Evolutionary conservation across 768 basidiomycete genomes (phyloP).

Genomic region (Atractiella rhizophila): DNA sequence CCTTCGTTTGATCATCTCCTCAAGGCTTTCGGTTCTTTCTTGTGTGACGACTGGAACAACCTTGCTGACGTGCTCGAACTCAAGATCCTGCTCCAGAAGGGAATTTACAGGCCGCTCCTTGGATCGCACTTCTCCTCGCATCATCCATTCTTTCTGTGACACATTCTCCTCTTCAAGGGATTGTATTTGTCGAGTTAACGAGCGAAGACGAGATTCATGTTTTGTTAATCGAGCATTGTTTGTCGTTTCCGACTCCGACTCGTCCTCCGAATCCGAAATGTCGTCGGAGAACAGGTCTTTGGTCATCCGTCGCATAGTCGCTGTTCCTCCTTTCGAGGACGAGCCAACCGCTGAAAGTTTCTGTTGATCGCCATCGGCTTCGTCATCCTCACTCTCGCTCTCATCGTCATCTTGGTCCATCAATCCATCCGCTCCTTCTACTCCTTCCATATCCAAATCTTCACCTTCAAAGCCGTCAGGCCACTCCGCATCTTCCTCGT

Average conservation of each 20-base stretch:
- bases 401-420: slow-evolving; percentile 46
- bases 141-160: slow-evolving; percentile 67
- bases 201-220: slow-evolving; percentile 51
- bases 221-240: slow-evolving; percentile 36
- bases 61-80: slow-evolving; percentile 75
- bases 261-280: background rate
- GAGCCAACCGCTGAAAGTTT: background rate
- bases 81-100: slow-evolving; percentile 74
- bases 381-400: slow-evolving; percentile 54
- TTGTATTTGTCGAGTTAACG: slow-evolving; percentile 50
- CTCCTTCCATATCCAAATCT: slow-evolving; percentile 9
- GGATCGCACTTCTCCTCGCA: slow-evolving; percentile 70
- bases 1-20: slow-evolving; percentile 70
- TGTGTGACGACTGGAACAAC: slow-evolving; percentile 72
- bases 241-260: no score
- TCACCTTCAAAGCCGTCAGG: slow-evolving; percentile 18
- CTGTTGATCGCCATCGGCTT: slow-evolving; percentile 22
- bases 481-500: slow-evolving; percentile 21
- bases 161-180: slow-evolving; percentile 66
- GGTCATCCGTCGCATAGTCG: no score
- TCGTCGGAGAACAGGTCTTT: no score
- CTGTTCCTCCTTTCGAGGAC: background rate
- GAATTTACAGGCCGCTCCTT: slow-evolving; percentile 68
- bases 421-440: slow-evolving; percentile 19
- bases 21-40: slow-evolving; percentile 50